Evolutionary conservation across 1,139 yeast genomes (phyloP).

Genomic region (Hyphopichia burtonii): DNA sequence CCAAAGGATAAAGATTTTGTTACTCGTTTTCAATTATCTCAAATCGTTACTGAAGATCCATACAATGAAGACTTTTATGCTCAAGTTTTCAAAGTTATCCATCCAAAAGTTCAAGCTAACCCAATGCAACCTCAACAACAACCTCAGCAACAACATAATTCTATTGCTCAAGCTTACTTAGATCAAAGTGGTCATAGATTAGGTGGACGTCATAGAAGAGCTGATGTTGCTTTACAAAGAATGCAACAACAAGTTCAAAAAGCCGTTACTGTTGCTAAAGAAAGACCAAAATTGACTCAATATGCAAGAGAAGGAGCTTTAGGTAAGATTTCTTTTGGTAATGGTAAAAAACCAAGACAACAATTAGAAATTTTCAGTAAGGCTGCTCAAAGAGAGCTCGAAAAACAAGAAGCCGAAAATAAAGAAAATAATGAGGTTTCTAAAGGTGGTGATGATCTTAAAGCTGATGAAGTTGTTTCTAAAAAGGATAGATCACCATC

Average conservation of each 20-base stretch:
- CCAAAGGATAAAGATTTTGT: conserved; percentile 96
- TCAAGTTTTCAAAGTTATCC: conserved; percentile 89
- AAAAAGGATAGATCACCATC: conserved; percentile 17
- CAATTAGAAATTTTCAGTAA: conserved; percentile 69
- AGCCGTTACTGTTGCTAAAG: conserved; percentile 94
- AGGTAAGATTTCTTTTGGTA: conserved; percentile 81
- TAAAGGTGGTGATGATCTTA: conserved; percentile 14
- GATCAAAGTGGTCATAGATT: conserved; percentile 91
- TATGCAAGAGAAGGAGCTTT: conserved; percentile 84
- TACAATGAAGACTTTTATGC: conserved; percentile 95
- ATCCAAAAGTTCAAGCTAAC: conserved; percentile 51
- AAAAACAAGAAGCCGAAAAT: conserved; percentile 29
- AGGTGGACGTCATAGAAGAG: conserved; percentile 84
- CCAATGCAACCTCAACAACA: conserved; percentile 39
- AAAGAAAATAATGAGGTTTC: conserved; percentile 20
- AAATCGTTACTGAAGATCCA: conserved; percentile 96
- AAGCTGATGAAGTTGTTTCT: conserved; percentile 7
- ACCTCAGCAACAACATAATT: conserved; percentile 47
- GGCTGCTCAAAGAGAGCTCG: conserved; percentile 50
- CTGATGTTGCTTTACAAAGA: conserved; percentile 93
- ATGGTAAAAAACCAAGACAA: conserved; percentile 86
- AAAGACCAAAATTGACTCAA: conserved; percentile 73
- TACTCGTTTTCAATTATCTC: conserved; percentile 90
- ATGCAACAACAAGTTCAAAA: conserved; percentile 98
- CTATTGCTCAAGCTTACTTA: conserved; percentile 92